phyloP scores from a whole-genome alignment of 345 rosid genomes.

The Gossypium anomalum region DNA sequence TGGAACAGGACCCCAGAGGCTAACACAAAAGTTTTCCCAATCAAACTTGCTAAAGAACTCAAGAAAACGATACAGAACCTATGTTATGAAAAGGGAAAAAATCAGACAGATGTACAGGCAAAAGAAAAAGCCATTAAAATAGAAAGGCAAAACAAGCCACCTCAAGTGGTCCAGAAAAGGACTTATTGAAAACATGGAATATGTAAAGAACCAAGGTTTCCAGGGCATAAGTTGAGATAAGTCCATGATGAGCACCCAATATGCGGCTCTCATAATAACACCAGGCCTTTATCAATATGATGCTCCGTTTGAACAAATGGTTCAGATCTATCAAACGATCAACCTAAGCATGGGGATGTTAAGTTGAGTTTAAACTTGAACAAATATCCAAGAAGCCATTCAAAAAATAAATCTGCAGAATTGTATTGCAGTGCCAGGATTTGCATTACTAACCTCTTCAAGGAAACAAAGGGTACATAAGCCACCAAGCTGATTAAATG shows the following conservation, averaged over 20 bases:
- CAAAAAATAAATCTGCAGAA: constrained; percentile 10
- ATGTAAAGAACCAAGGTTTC: constrained; percentile 98
- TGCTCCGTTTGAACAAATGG: constrained; percentile 95
- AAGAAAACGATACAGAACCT: constrained; percentile 97
- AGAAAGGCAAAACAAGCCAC: constrained; percentile 32
- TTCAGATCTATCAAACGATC: constrained; percentile 70
- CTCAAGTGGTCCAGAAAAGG: constrained; percentile 97
- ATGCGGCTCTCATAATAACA: constrained; percentile 99
- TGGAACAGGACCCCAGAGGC: constrained; percentile 98
- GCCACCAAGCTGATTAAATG: constrained; percentile 98
- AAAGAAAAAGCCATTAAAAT: constrained; percentile 8
- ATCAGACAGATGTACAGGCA: constrained; percentile 18
- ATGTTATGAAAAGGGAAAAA: constrained; percentile 20
- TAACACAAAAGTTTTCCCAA: constrained; percentile 95
- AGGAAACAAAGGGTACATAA: constrained; percentile 98
- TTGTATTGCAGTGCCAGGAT: not conserved
- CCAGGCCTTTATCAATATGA: constrained; percentile 97
- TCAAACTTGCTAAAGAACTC: constrained; percentile 99
- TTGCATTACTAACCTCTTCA: constrained; percentile 66
- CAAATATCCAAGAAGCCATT: constrained; percentile 3
- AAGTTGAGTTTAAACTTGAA: constrained; percentile 14
- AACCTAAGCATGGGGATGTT: constrained; percentile 43
- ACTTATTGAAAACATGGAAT: constrained; percentile 89
- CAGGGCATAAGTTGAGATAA: constrained; percentile 94
- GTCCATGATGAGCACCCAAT: constrained; percentile 98